Base-by-base conservation (phyloP, 345 rosid species). In the Bruguiera gymnorhiza region DNA sequence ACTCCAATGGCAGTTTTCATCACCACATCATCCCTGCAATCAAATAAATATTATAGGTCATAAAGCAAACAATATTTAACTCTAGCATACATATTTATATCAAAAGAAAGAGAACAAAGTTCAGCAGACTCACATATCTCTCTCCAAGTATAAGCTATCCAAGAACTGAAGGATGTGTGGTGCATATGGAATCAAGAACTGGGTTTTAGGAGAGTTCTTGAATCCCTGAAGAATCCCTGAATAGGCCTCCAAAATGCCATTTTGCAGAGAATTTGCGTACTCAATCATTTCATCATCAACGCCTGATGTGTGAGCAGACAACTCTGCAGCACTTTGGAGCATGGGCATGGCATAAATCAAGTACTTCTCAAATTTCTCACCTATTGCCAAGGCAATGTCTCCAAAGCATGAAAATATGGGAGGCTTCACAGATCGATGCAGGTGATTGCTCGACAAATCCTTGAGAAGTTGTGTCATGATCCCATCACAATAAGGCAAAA, bases 401-500 rank as follows among this genome's bases (percentile, higher is more conserved):
- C 65, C 65, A 34, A 61, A 61, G 65, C 65, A 61, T 11, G 65
- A 61, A 36, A 61, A 61, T 7, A 61, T 61, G 36, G 65, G 65
- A 34, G 65, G 65, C 60, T 56, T 56, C 26, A 56, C 60, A 56
- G 60, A 56, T 24, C 30, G 60, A 24, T 56, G 60, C 60, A 61
- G 39, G 8, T 32, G 43, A 61, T 31, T 30, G 26, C 65, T 61
- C 0, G 43, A 36, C 37, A 61, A 36, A 36, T 61, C 43, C 43
- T 61, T 61, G 43, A 61, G 37, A 36, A 61, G 65, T 19, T 61
- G 65, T 20, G 43, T 61, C 65, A 61, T 61, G 39, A 61, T 61
- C 46, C 65, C 65, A 61, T 61, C 65, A 61, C 65, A 61, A 34
- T 61, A 61, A 5, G 46, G 65, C 39, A 61, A 61, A 61, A 61